Evolutionary conservation across 306 rosid genomes (phyloP).

Genomic region (Pyrus communis): DNA sequence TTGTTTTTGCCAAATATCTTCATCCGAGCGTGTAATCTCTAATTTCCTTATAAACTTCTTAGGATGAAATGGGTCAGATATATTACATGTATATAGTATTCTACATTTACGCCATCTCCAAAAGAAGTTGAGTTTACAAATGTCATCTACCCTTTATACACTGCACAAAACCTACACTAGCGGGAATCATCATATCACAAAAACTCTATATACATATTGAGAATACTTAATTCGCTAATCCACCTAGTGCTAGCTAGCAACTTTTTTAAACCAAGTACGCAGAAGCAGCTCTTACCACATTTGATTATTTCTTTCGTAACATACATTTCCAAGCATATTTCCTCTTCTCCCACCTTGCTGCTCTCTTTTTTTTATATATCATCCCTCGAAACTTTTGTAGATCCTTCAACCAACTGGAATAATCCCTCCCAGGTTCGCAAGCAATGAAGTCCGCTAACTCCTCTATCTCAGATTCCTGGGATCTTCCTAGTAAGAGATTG

Average conservation of each 20-base stretch:
- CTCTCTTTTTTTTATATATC: slow-evolving; percentile 29
- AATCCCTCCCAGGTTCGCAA: slow-evolving; percentile 53
- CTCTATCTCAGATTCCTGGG: slow-evolving; percentile 26
- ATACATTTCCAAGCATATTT: slow-evolving; percentile 27
- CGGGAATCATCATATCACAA: neutral
- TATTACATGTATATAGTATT: no score
- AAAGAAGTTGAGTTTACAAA: neutral
- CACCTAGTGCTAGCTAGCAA: neutral
- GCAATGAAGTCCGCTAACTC: slow-evolving; percentile 60
- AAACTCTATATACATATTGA: neutral
- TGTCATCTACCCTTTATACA: neutral
- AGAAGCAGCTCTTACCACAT: neutral
- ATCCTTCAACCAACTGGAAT: slow-evolving; percentile 47
- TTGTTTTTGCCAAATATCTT: no score
- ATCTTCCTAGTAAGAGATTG: slow-evolving; percentile 26
- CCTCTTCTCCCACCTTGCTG: slow-evolving; percentile 42
- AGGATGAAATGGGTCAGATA: neutral
- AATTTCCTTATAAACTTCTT: no score
- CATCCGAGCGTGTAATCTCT: no score
- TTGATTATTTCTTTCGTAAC: neutral
- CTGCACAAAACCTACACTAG: neutral
- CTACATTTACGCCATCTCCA: neutral
- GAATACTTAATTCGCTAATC: neutral
- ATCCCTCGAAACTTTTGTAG: slow-evolving; percentile 28
- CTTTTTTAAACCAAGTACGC: neutral